Evolutionary conservation across 768 basidiomycete species (phyloP).

Genomic region (Boletus rubescentipes): DNA sequence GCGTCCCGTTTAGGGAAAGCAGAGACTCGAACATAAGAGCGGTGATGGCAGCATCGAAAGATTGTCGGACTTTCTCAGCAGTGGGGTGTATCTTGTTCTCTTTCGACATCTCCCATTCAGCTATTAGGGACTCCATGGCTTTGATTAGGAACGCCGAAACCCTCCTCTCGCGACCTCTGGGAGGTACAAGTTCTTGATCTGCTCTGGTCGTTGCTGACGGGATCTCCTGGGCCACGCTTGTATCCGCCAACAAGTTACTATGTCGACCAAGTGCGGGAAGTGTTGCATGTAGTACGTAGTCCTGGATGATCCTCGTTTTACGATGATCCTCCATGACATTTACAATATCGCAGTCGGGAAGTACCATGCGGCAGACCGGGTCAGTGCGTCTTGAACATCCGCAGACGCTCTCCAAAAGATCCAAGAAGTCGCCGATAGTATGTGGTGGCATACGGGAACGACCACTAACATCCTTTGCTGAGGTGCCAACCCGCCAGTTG

Average conservation of each 20-base stretch:
- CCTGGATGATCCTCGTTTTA: constrained; percentile 57
- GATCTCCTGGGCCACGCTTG: constrained; percentile 1
- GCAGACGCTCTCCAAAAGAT: constrained; percentile 64
- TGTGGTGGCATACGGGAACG: constrained; percentile 49
- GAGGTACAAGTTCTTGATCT: constrained; percentile 40
- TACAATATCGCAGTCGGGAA: constrained; percentile 72
- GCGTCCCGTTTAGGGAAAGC: constrained; percentile 63
- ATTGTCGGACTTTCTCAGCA: constrained; percentile 62
- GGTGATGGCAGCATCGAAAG: constrained; percentile 66
- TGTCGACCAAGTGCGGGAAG: constrained; percentile 45
- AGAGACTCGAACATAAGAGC: constrained; percentile 70
- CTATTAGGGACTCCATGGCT: constrained; percentile 49
- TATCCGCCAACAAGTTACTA: constrained; percentile 4
- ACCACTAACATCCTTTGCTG: constrained; percentile 36
- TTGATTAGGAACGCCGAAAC: constrained; percentile 63
- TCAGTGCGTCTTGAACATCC: constrained; percentile 47
- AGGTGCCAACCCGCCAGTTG: constrained; percentile 56
- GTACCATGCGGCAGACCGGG: constrained; percentile 46
- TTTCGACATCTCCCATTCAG: constrained; percentile 48
- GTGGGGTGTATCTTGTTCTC: constrained; percentile 40
- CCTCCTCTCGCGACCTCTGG: constrained; percentile 59
- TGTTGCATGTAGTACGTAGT: constrained; percentile 66
- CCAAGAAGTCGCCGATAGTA: constrained; percentile 58
- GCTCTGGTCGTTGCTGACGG: constrained; percentile 4
- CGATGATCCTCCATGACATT: constrained; percentile 58